Conservation (phyloP, 1,284 basidiomycete species). For the Trametes polyzona region DNA sequence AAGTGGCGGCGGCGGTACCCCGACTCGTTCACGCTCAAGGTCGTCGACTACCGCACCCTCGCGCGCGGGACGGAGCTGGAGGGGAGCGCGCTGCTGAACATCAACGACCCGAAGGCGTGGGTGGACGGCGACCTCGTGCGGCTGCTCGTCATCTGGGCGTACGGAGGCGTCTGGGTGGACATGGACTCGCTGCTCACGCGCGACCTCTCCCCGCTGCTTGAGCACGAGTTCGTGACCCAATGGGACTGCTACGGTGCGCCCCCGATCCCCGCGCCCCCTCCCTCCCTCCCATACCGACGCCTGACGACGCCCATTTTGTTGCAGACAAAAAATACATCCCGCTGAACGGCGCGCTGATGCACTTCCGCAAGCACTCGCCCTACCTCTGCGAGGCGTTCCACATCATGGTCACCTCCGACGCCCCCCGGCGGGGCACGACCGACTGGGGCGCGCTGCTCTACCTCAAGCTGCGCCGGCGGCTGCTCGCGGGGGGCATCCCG, state of each 20-base stretch:
- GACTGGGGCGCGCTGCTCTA: slow-evolving; percentile 94
- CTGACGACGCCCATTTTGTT: neutral
- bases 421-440: slow-evolving; percentile 79
- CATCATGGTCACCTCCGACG: slow-evolving; percentile 76
- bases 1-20: slow-evolving; percentile 68
- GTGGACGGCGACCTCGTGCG: slow-evolving; percentile 91
- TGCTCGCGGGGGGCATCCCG: slow-evolving; percentile 70
- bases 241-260: slow-evolving; percentile 94
- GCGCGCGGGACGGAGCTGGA: slow-evolving; percentile 79
- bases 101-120: slow-evolving; percentile 84
- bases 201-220: slow-evolving; percentile 80
- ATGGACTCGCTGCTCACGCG: slow-evolving; percentile 92
- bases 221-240: slow-evolving; percentile 93
- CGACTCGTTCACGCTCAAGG: slow-evolving; percentile 66
- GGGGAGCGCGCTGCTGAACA: slow-evolving; percentile 56
- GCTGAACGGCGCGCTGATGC: slow-evolving; percentile 93
- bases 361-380: slow-evolving; percentile 84
- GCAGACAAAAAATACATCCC: slow-evolving; percentile 85
- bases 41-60: slow-evolving; percentile 69
- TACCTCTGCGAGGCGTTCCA: slow-evolving; percentile 96
- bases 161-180: slow-evolving; percentile 93
- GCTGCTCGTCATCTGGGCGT: slow-evolving; percentile 85
- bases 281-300: neutral
- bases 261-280: neutral
- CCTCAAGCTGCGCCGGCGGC: slow-evolving; percentile 83